phyloP scores from a whole-genome alignment of 306 rosid genomes.

The Argentina anserina region DNA sequence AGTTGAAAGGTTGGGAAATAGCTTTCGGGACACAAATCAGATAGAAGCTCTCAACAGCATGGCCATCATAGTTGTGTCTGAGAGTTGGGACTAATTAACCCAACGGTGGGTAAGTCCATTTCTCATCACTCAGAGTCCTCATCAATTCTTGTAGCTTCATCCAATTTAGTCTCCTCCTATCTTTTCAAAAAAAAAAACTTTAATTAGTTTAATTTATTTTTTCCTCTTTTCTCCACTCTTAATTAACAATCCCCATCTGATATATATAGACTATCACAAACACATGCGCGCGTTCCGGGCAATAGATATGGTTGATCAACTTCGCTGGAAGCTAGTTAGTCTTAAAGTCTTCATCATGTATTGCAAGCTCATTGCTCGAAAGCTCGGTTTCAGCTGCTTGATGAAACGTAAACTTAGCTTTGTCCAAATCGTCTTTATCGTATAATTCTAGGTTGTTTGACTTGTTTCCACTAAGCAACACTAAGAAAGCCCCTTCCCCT shows the following conservation, averaged over 20 bases:
- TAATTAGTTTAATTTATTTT: background rate
- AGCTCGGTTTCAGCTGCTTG: background rate
- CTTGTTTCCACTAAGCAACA: background rate
- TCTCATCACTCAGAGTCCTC: conserved; percentile 8
- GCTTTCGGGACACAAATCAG: conserved; percentile 52
- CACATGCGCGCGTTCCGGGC: background rate
- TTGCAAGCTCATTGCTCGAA: background rate
- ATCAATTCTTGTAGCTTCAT: background rate
- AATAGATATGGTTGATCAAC: background rate
- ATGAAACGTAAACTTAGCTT: background rate
- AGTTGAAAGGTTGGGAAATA: conserved; percentile 55
- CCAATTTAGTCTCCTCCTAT: background rate
- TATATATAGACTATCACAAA: background rate
- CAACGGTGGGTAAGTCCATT: conserved; percentile 43
- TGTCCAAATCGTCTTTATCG: background rate
- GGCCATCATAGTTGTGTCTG: conserved; percentile 47
- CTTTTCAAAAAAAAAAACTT: background rate
- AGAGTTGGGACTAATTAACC: conserved; percentile 44
- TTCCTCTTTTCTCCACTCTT: background rate
- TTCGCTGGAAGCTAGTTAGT: background rate
- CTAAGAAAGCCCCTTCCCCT: background rate
- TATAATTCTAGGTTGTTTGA: background rate
- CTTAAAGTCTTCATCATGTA: background rate
- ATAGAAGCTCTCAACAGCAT: conserved; percentile 32
- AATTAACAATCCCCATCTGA: background rate